Base-by-base conservation (phyloP, 2,329 filamentous ascomycete species). In the Fusarium sp. region DNA sequence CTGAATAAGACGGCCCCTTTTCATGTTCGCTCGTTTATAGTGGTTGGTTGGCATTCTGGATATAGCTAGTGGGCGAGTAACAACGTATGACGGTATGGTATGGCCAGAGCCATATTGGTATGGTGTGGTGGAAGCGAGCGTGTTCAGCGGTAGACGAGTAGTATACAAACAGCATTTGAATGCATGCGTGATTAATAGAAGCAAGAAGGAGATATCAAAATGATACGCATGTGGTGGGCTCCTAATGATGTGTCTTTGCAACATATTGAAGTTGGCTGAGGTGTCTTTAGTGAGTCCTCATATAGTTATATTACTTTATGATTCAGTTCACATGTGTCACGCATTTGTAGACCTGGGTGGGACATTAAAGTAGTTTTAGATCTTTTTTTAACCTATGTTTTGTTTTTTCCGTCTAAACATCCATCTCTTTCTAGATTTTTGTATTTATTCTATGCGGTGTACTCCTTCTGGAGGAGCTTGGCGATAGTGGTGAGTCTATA, bases 381-480 rank as follows among this genome's bases (percentile, higher is more conserved):
- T 50, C 43, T 70, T 61, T 58, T 72, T 61, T 55, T 68, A n/a
- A 12, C 46, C 26, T 66, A 38, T 42, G 4, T 47, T 61, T 63
- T 63, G 23, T 57, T 53, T 55, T 26, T 52, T 55, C 39, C 49
- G 61, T 55, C 26, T 54, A 39, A 24, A 31, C 26, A 23, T 59
- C 53, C 49, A 21, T 56, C 59, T 68, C 54, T 58, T 62, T 63
- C 35, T 58, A 57, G 16, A 35, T 43, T n/a, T 49, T 44, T 59
- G n/a, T 57, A 41, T 42, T 35, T 29, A 35, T 37, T 61, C 67
- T 77, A 83, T 56, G 71, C 62, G 18, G 86, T 88, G 76, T 89
- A 89, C 70, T 89, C 82, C 80, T 89, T 89, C 78, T 89, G 87
- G 64, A 89, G 77, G 52, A 86, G 70, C 81, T 89, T 89, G 72